phyloP scores from a whole-genome alignment of 179 eudicot genomes.

The Actinidia arguta region DNA sequence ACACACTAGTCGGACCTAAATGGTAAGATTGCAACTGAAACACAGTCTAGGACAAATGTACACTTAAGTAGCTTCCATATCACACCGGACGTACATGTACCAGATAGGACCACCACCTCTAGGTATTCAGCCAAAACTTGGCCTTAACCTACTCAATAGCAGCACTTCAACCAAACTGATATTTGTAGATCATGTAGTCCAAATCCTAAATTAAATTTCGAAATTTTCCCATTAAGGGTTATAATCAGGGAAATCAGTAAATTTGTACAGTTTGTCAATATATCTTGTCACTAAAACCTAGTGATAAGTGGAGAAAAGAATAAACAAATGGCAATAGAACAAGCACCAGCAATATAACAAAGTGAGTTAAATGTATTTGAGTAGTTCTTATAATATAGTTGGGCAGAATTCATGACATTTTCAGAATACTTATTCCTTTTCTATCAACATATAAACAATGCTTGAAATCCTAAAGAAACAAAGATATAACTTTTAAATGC shows the following conservation, averaged over 20 bases:
- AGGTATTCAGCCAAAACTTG: not conserved
- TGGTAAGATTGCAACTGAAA: too few species aligned
- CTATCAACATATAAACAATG: too few species aligned
- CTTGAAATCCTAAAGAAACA: too few species aligned
- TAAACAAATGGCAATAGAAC: not conserved
- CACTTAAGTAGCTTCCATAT: not conserved
- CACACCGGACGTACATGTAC: not conserved
- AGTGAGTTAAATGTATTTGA: not conserved
- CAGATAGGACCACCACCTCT: not conserved
- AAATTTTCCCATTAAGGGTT: not conserved
- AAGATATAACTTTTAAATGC: not conserved
- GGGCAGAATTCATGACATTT: slow-evolving; percentile 8
- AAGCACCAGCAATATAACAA: not conserved
- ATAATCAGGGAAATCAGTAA: not conserved
- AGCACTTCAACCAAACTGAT: not conserved
- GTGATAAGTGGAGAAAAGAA: not conserved
- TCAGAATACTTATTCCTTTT: not conserved
- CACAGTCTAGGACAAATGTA: too few species aligned
- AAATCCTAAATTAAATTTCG: not conserved
- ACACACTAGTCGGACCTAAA: not conserved
- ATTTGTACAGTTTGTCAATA: not conserved
- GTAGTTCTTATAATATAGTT: too few species aligned
- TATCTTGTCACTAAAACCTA: not conserved
- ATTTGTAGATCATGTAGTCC: not conserved
- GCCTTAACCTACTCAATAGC: not conserved